These are phyloP conservation scores for Kockiozyma suomiensis DNA, from an alignment of 805 yeast species.

Conservation along the genomic window DNA sequence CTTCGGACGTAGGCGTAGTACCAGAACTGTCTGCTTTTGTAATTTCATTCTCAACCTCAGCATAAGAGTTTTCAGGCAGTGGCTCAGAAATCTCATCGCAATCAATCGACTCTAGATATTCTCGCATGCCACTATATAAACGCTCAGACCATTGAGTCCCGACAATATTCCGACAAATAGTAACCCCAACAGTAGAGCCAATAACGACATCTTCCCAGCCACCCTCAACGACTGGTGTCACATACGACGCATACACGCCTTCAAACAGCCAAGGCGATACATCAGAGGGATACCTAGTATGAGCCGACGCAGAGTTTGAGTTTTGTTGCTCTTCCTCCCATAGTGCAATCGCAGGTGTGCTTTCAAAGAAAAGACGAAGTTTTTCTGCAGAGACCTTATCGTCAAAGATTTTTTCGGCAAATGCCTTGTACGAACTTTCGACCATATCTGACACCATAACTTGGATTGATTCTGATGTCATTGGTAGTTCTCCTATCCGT, in stretches of 20 bases:
- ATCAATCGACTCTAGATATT: background rate
- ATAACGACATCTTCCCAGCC: constrained; percentile 21
- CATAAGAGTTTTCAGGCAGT: background rate
- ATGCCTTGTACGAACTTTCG: background rate
- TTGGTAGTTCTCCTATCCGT: constrained; percentile 11
- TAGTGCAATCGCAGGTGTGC: background rate
- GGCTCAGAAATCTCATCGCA: background rate
- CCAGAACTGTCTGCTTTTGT: too few relatives aligned
- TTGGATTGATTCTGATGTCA: background rate
- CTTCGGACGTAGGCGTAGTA: background rate
- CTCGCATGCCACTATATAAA: constrained; percentile 1
- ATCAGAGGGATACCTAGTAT: constrained; percentile 18
- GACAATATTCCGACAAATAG: constrained; percentile 13
- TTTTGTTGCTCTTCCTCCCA: constrained; percentile 25
- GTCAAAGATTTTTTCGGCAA: constrained; percentile 13
- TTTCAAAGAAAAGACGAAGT: background rate
- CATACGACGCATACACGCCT: constrained; percentile 12
- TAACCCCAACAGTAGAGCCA: constrained; percentile 22
- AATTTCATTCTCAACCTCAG: too few relatives aligned
- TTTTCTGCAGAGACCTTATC: background rate
- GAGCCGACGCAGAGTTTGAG: background rate
- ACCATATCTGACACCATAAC: background rate
- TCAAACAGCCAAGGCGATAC: constrained; percentile 24
- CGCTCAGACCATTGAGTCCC: constrained; percentile 21
- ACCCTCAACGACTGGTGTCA: constrained; percentile 12